These are phyloP conservation scores for Coemansia sp. DNA, from an alignment of 371 early-diverging fungal genomes.

Conservation along the genomic window DNA sequence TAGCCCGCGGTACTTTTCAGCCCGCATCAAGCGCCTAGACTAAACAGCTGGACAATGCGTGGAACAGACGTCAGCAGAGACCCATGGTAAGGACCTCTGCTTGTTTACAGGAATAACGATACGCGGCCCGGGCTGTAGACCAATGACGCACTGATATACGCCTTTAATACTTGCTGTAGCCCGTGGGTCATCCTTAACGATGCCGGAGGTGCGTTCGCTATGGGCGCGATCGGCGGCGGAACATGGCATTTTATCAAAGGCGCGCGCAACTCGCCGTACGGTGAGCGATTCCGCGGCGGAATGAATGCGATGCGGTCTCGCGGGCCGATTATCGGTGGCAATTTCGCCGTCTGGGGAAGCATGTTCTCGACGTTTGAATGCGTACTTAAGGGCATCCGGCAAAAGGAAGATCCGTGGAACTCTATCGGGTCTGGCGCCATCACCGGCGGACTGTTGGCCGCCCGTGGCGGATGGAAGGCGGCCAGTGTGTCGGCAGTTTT, in stretches of 20 bases:
- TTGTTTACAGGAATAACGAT: not conserved
- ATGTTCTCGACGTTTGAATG: conserved; percentile 96
- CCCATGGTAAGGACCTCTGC: conserved; percentile 44
- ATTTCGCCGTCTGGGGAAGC: conserved; percentile 99
- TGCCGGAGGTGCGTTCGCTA: conserved; percentile 93
- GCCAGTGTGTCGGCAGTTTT: conserved; percentile 82
- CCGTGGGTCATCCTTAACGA: conserved; percentile 97
- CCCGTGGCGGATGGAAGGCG: conserved; percentile 85
- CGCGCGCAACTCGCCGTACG: conserved; percentile 94
- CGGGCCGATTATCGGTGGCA: conserved; percentile 93
- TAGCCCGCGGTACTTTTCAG: too few species aligned
- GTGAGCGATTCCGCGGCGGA: conserved; percentile 86
- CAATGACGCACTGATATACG: too few species aligned
- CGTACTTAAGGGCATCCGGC: conserved; percentile 82
- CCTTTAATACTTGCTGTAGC: conserved; percentile 24
- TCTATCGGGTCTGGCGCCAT: conserved; percentile 87
- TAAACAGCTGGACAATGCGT: conserved; percentile 39
- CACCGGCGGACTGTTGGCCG: conserved; percentile 93
- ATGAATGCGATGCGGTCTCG: conserved; percentile 88
- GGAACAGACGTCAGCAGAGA: conserved; percentile 52
- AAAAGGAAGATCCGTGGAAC: conserved; percentile 98
- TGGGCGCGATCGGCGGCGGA: conserved; percentile 97
- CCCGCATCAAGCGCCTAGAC: not conserved
- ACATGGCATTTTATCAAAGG: conserved; percentile 97
- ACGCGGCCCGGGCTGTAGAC: not conserved